Percentiles rank a stretch among this genome's conserved stretches.
phyloP scores from a whole-genome alignment of 352 stramenopile genomes.

The Globisporangium yorkense region DNA sequence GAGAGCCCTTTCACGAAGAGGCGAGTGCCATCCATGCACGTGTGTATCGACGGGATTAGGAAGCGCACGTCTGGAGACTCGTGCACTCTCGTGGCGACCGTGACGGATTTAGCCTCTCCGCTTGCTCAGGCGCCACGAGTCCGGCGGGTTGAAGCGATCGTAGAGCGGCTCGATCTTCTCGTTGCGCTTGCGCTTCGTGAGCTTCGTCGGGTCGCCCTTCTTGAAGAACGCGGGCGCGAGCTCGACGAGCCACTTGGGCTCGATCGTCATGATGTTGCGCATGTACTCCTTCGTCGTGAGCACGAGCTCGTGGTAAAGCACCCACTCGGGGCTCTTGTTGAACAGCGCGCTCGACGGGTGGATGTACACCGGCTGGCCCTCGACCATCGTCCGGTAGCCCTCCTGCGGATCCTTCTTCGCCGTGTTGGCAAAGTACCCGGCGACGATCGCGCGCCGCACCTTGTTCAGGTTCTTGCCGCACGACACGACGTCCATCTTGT shows the following conservation, averaged over 20 bases:
- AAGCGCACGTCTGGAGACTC: background rate
- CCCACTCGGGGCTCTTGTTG: conserved; percentile 98
- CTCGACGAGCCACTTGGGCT: conserved; percentile 99
- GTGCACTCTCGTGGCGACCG: background rate
- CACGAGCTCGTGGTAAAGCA: conserved; percentile 98
- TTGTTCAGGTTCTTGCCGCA: conserved; percentile 96
- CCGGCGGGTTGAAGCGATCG: conserved; percentile 97
- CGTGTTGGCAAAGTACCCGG: conserved; percentile 99
- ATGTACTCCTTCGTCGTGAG: conserved; percentile 98
- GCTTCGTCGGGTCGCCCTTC: conserved; percentile 95
- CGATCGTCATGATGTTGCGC: conserved; percentile 99
- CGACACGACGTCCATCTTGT: conserved; percentile 97
- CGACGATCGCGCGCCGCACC: conserved; percentile 96
- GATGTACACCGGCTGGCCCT: conserved; percentile 98
- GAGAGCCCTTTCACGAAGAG: background rate
- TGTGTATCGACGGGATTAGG: background rate
- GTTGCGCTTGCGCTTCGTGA: conserved; percentile 97
- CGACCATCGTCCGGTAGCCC: conserved; percentile 97
- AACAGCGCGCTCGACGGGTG: conserved; percentile 97
- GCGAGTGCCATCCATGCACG: background rate
- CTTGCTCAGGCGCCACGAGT: conserved; percentile 96
- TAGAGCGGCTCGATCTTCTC: conserved; percentile 99
- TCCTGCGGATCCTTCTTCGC: conserved; percentile 99
- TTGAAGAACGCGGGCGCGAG: conserved; percentile 96
- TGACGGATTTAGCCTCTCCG: conserved; percentile 76